Conservation (phyloP, 2,329 filamentous ascomycete genomes). For the Trichoderma aggressivum region DNA sequence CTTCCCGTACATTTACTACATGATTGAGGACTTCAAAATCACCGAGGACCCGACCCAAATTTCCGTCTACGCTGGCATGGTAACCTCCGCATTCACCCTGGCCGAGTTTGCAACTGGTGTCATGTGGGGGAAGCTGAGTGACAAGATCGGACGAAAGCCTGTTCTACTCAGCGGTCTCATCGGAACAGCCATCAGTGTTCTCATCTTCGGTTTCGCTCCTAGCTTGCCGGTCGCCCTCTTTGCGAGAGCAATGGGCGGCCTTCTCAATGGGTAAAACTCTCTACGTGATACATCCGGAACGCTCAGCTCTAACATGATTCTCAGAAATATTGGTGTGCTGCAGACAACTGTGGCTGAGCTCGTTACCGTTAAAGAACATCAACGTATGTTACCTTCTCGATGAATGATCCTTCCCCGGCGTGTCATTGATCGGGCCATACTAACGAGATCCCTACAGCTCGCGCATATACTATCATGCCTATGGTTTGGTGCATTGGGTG, state of each 20-base stretch:
- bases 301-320: not conserved
- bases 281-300: not conserved
- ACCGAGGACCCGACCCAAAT: slow-evolving; percentile 76
- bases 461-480: slow-evolving; percentile 96
- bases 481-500: slow-evolving; percentile 96
- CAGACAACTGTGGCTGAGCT: slow-evolving; percentile 95
- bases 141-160: slow-evolving; percentile 87
- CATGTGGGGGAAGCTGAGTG: slow-evolving; percentile 89
- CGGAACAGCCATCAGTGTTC: slow-evolving; percentile 88
- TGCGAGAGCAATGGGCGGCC: slow-evolving; percentile 81
- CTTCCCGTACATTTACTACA: slow-evolving; percentile 97
- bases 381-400: slow-evolving; percentile 57
- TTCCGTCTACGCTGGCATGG: slow-evolving; percentile 89
- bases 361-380: slow-evolving; percentile 88
- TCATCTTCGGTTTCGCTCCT: slow-evolving; percentile 86
- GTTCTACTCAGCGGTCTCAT: slow-evolving; percentile 85
- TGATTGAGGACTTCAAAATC: slow-evolving; percentile 89
- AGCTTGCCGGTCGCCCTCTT: slow-evolving; percentile 79
- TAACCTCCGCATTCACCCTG: slow-evolving; percentile 93
- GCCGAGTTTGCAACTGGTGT: slow-evolving; percentile 92
- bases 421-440: not conserved
- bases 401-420: not conserved
- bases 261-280: slow-evolving; percentile 76
- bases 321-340: slow-evolving; percentile 86
- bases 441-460: slow-evolving; percentile 52